Base-by-base conservation (phyloP, 768 basidiomycete genomes). In the Zangia roseola region DNA sequence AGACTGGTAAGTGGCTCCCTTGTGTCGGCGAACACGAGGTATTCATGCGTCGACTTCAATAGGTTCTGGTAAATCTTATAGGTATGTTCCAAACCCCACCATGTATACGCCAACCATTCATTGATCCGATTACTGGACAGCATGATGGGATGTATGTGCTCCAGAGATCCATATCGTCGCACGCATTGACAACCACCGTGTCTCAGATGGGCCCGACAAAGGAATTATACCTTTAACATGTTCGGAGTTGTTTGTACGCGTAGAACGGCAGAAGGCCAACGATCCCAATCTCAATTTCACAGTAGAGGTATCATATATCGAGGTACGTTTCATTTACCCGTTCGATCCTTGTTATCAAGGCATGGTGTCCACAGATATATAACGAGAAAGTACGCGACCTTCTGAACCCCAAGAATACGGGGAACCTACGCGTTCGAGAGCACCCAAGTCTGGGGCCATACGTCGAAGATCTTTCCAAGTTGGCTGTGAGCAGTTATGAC, bases 301-400 rank as follows among this genome's bases (percentile, higher is more conserved):
- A 2, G 94, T 99, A 35, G 95, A 98, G 71, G 94, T 97, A n/a
- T 97, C 94, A 5, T 97, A 97, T 65, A 97, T 97, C 53, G 94
- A 95, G 79, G 88, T 88, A 45, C 44, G 74, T 62, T 33, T 21
- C 26, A 13, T 31, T 42, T 20, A n/a, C 38, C 14, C 30, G 8
- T 34, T 6, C 26, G 14, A 37, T n/a, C n/a, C 42, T 12, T 23
- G 6, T 43, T 17, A 0, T 13, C 26, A 20, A 17, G 39, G 13
- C 34, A 28, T 16, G 0, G 26, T 10, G 17, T 43, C 21, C 8
- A 13, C 53, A 92, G 86, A 95, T 94, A 58, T 95, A 95, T 72
- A 95, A 95, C 67, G 93, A 95, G 75, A 94, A 97, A 77, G 95
- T 99, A 24, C 87, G 94, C 49, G 95, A 99, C 70, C 77, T 99